phyloP scores from a whole-genome alignment of 2,329 filamentous ascomycete genomes.

The Botrytis cinerea region DNA sequence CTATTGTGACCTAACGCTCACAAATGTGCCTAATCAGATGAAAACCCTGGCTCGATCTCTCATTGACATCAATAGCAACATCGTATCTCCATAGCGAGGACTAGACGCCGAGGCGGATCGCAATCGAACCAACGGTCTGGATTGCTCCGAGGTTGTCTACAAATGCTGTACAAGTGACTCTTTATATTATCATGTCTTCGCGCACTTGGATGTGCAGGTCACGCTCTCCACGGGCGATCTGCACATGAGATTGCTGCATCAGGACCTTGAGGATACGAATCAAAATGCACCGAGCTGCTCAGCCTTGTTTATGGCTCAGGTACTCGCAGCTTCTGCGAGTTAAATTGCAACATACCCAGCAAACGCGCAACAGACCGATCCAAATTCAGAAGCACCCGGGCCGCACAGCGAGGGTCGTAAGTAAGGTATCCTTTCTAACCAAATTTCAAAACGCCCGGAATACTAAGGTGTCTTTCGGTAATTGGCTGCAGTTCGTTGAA shows the following conservation, averaged over 20 bases:
- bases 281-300: neutral
- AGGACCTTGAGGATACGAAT: neutral
- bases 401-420: neutral
- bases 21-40: neutral
- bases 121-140: neutral
- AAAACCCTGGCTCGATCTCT: neutral
- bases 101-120: neutral
- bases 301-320: neutral
- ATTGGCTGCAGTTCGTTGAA: neutral
- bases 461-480: neutral
- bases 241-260: neutral
- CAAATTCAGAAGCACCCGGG: neutral
- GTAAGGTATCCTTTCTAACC: neutral
- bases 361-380: neutral
- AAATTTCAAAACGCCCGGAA: neutral
- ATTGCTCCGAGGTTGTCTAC: conserved; percentile 1
- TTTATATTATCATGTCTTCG: neutral
- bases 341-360: neutral
- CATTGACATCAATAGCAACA: neutral
- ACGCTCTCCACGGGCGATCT: neutral
- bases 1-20: neutral
- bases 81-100: neutral
- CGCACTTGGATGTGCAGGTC: neutral
- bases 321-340: conserved; percentile 19
- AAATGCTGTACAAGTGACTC: neutral